Percentiles rank a stretch among this genome's conserved stretches.
Evolutionary conservation across 768 basidiomycete species (phyloP).

Genomic region (Pholiota molesta): DNA sequence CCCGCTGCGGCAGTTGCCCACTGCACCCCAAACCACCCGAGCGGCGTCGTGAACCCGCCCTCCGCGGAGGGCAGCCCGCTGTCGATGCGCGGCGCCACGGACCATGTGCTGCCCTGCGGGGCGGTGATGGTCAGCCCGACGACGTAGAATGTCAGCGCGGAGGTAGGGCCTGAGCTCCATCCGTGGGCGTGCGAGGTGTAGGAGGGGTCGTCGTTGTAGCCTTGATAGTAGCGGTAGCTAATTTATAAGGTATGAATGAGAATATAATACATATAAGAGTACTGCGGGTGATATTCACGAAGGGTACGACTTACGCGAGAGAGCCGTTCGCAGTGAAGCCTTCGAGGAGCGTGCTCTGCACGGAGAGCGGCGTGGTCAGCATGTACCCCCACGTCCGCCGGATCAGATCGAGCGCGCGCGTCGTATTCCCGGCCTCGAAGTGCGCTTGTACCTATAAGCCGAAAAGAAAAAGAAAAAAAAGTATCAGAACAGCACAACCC

Average conservation of each 20-base stretch:
- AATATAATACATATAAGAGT: too few species aligned
- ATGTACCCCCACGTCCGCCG: constrained; percentile 64
- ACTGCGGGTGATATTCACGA: too few species aligned
- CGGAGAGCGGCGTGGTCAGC: constrained; percentile 54
- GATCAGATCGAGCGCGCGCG: constrained; percentile 54
- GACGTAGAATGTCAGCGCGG: constrained; percentile 58
- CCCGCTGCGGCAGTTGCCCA: constrained; percentile 36
- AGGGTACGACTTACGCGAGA: constrained; percentile 37
- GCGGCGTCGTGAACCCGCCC: constrained; percentile 55
- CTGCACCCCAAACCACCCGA: constrained; percentile 52
- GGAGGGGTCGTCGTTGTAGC: constrained; percentile 59
- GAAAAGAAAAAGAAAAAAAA: too few species aligned
- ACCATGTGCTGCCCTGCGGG: constrained; percentile 51
- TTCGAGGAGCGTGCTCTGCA: constrained; percentile 60
- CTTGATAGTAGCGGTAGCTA: constrained; percentile 54
- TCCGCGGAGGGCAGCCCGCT: constrained; percentile 43
- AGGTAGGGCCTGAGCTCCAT: constrained; percentile 62
- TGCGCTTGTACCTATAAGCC: constrained; percentile 56
- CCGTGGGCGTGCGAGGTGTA: constrained; percentile 66
- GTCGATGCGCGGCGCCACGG: constrained; percentile 45
- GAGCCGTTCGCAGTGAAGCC: constrained; percentile 63
- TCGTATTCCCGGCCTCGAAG: constrained; percentile 55
- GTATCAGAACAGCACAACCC: too few species aligned
- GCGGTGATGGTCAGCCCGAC: constrained; percentile 54
- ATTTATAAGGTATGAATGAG: neutral